Conservation (phyloP, 179 eudicot genomes). For the Spinacia oleracea region DNA sequence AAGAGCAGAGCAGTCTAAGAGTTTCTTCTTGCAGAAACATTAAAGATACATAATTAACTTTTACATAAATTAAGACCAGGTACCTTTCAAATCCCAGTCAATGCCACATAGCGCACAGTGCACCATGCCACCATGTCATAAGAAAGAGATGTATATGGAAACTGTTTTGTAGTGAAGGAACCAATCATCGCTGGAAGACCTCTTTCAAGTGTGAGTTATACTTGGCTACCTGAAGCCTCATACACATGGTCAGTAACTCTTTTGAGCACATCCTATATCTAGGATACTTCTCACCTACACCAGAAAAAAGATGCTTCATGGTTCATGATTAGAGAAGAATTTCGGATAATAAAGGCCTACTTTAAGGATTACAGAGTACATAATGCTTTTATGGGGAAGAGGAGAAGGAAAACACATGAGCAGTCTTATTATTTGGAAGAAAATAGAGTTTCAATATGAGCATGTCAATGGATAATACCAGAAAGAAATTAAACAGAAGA, state of each 20-base stretch:
- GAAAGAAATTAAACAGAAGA: neutral
- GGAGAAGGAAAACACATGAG: too few species aligned
- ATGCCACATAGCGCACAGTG: conserved; percentile 85
- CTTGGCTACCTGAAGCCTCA: conserved; percentile 99
- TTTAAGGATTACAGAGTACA: neutral
- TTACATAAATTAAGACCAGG: neutral
- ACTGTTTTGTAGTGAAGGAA: conserved; percentile 63
- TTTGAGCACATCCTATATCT: conserved; percentile 93
- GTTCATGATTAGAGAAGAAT: neutral
- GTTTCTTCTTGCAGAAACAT: neutral
- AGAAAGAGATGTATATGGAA: conserved; percentile 90
- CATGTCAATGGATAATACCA: neutral
- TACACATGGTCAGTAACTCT: conserved; percentile 86
- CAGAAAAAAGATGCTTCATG: conserved; percentile 11
- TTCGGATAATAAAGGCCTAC: neutral
- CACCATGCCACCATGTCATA: conserved; percentile 96
- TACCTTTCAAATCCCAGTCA: conserved; percentile 95
- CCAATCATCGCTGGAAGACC: conserved; percentile 98
- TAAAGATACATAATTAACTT: too few species aligned
- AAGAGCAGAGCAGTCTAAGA: too few species aligned
- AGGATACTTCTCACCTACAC: conserved; percentile 86
- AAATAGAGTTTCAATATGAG: too few species aligned
- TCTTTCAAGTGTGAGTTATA: conserved; percentile 93
- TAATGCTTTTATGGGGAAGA: too few species aligned
- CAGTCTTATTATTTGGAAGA: neutral